These are phyloP conservation scores for Hypoxylon sp. DNA, from an alignment of 2,329 filamentous ascomycete genomes.

Conservation along the genomic window DNA sequence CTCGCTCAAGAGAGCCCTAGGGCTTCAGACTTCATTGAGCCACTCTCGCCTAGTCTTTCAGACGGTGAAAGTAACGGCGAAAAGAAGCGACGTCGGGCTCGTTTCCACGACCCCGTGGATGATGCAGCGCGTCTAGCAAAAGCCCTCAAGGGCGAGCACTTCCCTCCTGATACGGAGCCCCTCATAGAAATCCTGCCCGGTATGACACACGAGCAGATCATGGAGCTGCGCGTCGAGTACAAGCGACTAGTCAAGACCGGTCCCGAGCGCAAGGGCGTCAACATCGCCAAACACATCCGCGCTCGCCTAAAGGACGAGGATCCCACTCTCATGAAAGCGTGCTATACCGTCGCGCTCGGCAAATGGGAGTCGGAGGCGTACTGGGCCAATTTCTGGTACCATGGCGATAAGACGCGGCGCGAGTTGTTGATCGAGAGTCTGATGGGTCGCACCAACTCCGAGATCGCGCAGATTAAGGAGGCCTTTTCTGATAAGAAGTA, in stretches of 20 bases:
- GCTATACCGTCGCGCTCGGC: slow-evolving; percentile 90
- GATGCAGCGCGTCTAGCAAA: slow-evolving; percentile 83
- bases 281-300: slow-evolving; percentile 88
- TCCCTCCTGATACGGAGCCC: slow-evolving; percentile 75
- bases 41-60: slow-evolving; percentile 67
- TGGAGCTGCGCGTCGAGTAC: slow-evolving; percentile 89
- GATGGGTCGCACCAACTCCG: slow-evolving; percentile 90
- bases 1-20: slow-evolving; percentile 67
- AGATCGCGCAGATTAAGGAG: slow-evolving; percentile 88
- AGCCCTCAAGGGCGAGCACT: slow-evolving; percentile 77
- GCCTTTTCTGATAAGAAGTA: slow-evolving; percentile 95
- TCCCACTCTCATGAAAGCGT: slow-evolving; percentile 87
- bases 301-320: slow-evolving; percentile 80
- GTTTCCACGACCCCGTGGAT: slow-evolving; percentile 88
- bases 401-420: slow-evolving; percentile 84
- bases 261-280: slow-evolving; percentile 80
- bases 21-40: slow-evolving; percentile 60
- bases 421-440: slow-evolving; percentile 94
- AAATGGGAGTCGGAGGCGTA: slow-evolving; percentile 94
- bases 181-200: slow-evolving; percentile 88
- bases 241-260: slow-evolving; percentile 90
- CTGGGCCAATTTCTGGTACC: slow-evolving; percentile 99
- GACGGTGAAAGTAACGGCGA: slow-evolving; percentile 63
- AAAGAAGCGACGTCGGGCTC: slow-evolving; percentile 70
- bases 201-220: slow-evolving; percentile 88